Base-by-base conservation (phyloP, 805 yeast species). In the Saturnispora kantuleensis region DNA sequence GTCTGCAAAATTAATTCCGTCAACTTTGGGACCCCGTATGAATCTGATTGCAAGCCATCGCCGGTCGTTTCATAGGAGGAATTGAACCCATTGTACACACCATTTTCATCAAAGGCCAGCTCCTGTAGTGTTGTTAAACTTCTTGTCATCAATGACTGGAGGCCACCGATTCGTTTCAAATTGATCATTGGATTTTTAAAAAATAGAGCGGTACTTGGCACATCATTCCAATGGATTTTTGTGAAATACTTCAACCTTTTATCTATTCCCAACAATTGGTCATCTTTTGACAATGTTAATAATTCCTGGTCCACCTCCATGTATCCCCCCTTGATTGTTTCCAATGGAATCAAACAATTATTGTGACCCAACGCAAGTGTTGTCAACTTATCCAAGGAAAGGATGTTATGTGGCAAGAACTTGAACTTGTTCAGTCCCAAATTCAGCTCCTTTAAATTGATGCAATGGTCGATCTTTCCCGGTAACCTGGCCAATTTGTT, bases 361-460 rank as follows among this genome's bases (percentile, higher is more conserved):
- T 83, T 83, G 29, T 81, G 71, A 0, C 80, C 71, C 10, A 46
- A 31, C 11, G 74, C 61, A n/a, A 79, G 59, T 1, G 68, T 67
- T 15, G 62, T 58, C 30, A 79, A 54, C 3, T 61, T 53, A 1
- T 67, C 60, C 11, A 79, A 58, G 4, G 68, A 60, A n/a, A 79
- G 56, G 6, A 78, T 70, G 47, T 74, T 74, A 47, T 67, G 70
- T 0, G 84, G 84, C 15, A 78, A 56, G 44, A 64, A 72, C 41
- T 66, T 67, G 33, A 79, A 54, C 45, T 73, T 67, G 53, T 79
- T 79, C 17, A 71, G 64, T 6, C 73, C 71, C 9, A 78, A 50
- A n/a, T 76, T 70, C 35, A 79, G 57, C 40, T 75, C 74, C n/a
- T 68, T 67, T 47, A 79, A 59, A 45, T 67, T 64, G 38, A 39